Conservation (phyloP, 176 grass and related monocot genomes). For the Oryza glaberrima region DNA sequence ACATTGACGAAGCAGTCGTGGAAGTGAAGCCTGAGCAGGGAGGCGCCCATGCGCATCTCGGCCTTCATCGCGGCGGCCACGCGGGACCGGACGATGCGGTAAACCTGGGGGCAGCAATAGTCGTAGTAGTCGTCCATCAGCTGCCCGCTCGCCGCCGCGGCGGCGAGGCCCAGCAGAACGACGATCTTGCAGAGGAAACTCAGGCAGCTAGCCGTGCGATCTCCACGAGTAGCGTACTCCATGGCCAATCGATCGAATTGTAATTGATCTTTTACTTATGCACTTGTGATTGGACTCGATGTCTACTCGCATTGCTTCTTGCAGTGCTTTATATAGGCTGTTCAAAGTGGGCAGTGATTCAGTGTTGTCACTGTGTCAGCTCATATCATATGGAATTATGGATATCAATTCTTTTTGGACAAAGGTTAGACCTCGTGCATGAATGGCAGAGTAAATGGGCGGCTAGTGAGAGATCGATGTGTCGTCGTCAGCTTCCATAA, state of each 20-base stretch:
- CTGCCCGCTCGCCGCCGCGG: conserved; percentile 42
- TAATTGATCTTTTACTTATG: too few species aligned
- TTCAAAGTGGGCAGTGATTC: not conserved
- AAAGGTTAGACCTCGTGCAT: not conserved
- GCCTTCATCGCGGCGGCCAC: conserved; percentile 51
- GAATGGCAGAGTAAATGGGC: conserved; percentile 6
- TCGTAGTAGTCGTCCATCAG: conserved; percentile 63
- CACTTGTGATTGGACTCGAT: not conserved
- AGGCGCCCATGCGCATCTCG: conserved; percentile 70
- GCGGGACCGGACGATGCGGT: conserved; percentile 47
- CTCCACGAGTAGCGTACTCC: not conserved
- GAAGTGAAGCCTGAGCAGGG: conserved; percentile 86
- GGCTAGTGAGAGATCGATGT: conserved; percentile 1
- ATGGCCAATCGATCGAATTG: not conserved
- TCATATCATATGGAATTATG: not conserved
- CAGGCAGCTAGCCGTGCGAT: not conserved
- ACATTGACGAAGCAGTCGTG: conserved; percentile 94
- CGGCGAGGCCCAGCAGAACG: conserved; percentile 48
- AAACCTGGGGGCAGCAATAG: conserved; percentile 55
- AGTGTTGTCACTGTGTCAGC: not conserved
- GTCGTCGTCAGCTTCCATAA: conserved; percentile 15
- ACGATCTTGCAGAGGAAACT: not conserved
- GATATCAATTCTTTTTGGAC: not conserved
- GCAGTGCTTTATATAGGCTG: conserved; percentile 53
- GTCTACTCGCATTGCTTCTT: not conserved